phyloP scores from a whole-genome alignment of 2,329 filamentous ascomycete species.

The Penicillium sp. region DNA sequence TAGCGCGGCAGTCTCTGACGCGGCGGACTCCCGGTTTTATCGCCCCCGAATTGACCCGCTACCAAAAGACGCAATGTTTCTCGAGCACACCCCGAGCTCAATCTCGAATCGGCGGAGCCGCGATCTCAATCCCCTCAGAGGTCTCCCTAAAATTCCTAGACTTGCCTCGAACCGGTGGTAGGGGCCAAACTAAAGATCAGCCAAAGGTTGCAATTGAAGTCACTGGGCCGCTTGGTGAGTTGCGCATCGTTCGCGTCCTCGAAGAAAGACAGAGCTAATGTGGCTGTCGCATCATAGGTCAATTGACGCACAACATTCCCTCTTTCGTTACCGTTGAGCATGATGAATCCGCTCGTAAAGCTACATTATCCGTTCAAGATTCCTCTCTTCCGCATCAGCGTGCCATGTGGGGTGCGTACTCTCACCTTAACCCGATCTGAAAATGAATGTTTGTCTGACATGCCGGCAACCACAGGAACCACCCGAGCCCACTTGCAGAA shows the following conservation, averaged over 20 bases:
- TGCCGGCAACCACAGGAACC: slow-evolving; percentile 65
- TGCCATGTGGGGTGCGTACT: slow-evolving; percentile 88
- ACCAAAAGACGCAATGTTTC: slow-evolving; percentile 61
- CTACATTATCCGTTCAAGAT: slow-evolving; percentile 73
- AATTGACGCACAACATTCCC: slow-evolving; percentile 78
- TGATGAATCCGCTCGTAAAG: slow-evolving; percentile 67
- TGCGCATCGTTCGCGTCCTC: not conserved
- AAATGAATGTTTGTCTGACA: slow-evolving; percentile 25
- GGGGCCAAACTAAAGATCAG: slow-evolving; percentile 65
- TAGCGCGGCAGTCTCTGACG: slow-evolving; percentile 53
- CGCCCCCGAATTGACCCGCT: slow-evolving; percentile 67
- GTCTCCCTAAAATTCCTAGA: slow-evolving; percentile 75
- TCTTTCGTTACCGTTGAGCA: slow-evolving; percentile 75
- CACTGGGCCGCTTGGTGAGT: slow-evolving; percentile 75
- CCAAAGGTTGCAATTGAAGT: slow-evolving; percentile 72
- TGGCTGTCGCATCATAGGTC: slow-evolving; percentile 55
- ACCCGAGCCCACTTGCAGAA: slow-evolving; percentile 88
- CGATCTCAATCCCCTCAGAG: slow-evolving; percentile 79
- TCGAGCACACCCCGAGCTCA: slow-evolving; percentile 68
- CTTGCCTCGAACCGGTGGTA: slow-evolving; percentile 63
- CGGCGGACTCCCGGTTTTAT: slow-evolving; percentile 70
- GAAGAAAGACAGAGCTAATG: slow-evolving; percentile 15
- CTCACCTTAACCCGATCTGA: not conserved
- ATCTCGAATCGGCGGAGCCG: slow-evolving; percentile 85
- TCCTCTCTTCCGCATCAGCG: slow-evolving; percentile 73